phyloP scores from a whole-genome alignment of 2,329 filamentous ascomycete species.

The Ophiocordyceps sinensis region DNA sequence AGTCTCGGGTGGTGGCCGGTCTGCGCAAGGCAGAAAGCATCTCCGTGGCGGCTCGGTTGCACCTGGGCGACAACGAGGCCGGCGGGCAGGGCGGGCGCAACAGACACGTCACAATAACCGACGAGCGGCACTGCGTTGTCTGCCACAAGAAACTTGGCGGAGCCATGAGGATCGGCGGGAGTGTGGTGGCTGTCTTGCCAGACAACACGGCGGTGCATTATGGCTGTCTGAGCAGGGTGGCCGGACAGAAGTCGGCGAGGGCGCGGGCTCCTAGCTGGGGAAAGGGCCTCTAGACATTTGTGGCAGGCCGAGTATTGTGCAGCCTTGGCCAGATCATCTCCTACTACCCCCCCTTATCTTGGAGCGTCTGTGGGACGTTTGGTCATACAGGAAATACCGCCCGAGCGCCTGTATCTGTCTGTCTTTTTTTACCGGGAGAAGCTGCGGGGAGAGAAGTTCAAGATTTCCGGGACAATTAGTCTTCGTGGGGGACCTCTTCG shows the following conservation, averaged over 20 bases:
- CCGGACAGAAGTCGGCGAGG: constrained; percentile 19
- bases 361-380: neutral
- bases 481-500: constrained; percentile 64
- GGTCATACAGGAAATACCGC: constrained; percentile 10
- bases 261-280: constrained; percentile 20
- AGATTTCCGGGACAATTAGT: constrained; percentile 9
- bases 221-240: constrained; percentile 50
- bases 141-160: constrained; percentile 89
- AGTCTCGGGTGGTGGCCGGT: constrained; percentile 62
- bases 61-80: constrained; percentile 53
- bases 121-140: constrained; percentile 80
- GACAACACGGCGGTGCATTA: constrained; percentile 74
- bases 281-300: constrained; percentile 16
- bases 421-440: neutral
- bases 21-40: constrained; percentile 68
- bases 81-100: constrained; percentile 38
- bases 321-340: neutral
- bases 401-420: neutral
- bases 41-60: constrained; percentile 56
- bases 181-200: constrained; percentile 78
- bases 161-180: constrained; percentile 71
- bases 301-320: neutral
- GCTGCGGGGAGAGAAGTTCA: too few relatives aligned
- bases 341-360: neutral
- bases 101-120: constrained; percentile 62